Evolutionary conservation across 768 basidiomycete genomes (phyloP).

Genomic region (Stropharia rugosoannulata): DNA sequence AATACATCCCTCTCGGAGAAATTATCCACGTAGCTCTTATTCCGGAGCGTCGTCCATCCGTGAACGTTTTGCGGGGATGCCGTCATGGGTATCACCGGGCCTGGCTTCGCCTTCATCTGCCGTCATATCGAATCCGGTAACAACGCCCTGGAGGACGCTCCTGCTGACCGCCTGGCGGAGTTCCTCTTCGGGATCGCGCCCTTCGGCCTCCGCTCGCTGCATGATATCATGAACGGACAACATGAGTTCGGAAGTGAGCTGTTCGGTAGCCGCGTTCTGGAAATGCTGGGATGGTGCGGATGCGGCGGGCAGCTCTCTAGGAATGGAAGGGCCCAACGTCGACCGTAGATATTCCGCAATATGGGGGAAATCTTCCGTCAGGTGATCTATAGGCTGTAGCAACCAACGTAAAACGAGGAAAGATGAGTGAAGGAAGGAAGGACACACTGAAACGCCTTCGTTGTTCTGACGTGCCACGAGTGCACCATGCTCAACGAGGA

Average conservation of each 20-base stretch:
- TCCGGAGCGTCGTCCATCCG: slow-evolving; percentile 24
- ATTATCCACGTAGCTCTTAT: slow-evolving; percentile 9
- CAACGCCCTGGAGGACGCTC: slow-evolving; percentile 67
- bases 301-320: slow-evolving; percentile 4
- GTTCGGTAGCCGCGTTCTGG: slow-evolving; percentile 68
- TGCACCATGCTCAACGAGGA: slow-evolving; percentile 80
- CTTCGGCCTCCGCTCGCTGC: slow-evolving; percentile 50
- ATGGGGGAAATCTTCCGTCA: slow-evolving; percentile 68
- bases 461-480: slow-evolving; percentile 57
- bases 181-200: slow-evolving; percentile 66
- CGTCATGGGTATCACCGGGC: slow-evolving; percentile 17
- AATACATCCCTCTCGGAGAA: slow-evolving; percentile 5
- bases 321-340: slow-evolving; percentile 20
- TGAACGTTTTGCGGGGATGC: slow-evolving; percentile 33
- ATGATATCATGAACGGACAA: slow-evolving; percentile 66
- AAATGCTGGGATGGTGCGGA: slow-evolving; percentile 57
- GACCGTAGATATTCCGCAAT: slow-evolving; percentile 64
- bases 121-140: slow-evolving; percentile 55
- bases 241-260: slow-evolving; percentile 67
- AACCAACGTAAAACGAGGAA: slow-evolving; percentile 7
- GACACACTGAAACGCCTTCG: slow-evolving; percentile 74
- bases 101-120: slow-evolving; percentile 17
- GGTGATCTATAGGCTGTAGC: slow-evolving; percentile 64
- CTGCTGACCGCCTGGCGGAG: slow-evolving; percentile 60
- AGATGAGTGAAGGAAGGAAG: not conserved